A percentile compares a stretch with the other conserved stretches of the same genome.
phyloP scores from a whole-genome alignment of 164 flowering plant genomes.

The Chloranthus sessilifolius region DNA sequence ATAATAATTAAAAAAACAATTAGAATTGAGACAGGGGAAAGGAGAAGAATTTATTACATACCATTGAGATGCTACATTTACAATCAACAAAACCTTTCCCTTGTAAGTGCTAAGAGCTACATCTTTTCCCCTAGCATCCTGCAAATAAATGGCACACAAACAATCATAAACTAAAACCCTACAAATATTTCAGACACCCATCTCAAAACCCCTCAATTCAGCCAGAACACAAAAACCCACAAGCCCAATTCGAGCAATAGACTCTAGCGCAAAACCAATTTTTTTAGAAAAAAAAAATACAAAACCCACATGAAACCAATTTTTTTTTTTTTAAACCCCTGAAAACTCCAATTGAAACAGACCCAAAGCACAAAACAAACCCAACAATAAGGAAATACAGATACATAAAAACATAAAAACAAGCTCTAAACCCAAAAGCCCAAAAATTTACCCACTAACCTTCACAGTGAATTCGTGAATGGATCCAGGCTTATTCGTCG shows the following conservation, averaged over 20 bases:
- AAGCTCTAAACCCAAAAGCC: not conserved
- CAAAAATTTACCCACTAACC: slow-evolving; percentile 21
- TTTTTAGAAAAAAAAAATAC: not conserved
- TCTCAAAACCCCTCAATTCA: no score
- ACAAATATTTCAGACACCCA: no score
- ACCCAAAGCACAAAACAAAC: not conserved
- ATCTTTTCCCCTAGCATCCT: slow-evolving; percentile 76
- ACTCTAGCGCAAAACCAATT: not conserved
- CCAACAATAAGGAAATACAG: no score
- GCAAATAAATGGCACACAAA: slow-evolving; percentile 9
- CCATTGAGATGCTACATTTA: slow-evolving; percentile 88
- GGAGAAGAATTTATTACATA: slow-evolving; percentile 13
- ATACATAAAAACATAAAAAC: not conserved
- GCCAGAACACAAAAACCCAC: no score
- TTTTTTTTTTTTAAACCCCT: not conserved
- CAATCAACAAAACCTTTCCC: slow-evolving; percentile 72
- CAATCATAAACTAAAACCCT: no score
- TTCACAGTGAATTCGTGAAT: slow-evolving; percentile 58
- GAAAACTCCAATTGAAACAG: not conserved
- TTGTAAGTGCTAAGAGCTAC: slow-evolving; percentile 65
- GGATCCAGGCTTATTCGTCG: slow-evolving; percentile 19
- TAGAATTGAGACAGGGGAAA: no score
- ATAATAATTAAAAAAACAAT: not conserved
- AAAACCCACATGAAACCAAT: not conserved
- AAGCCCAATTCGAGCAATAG: no score